phyloP scores from a whole-genome alignment of 495 filamentous ascomycete species.

The Talaromyces proteolyticus region DNA sequence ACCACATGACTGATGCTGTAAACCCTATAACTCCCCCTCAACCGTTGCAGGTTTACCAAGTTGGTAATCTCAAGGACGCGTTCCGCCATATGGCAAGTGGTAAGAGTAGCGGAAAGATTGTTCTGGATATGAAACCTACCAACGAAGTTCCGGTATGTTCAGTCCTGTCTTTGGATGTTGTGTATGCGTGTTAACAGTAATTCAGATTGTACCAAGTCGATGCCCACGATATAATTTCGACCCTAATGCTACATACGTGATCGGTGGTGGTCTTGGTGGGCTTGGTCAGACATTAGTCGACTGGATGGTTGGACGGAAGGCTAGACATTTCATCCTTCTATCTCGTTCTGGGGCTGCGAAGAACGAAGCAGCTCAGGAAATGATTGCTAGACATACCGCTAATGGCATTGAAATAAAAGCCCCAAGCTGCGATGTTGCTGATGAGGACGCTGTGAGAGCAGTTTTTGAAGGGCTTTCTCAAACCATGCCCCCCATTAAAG shows the following conservation, averaged over 20 bases:
- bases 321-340: slow-evolving; percentile 50
- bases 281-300: slow-evolving; percentile 47
- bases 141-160: no score
- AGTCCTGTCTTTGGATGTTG: no score
- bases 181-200: no score
- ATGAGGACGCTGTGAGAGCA: neutral
- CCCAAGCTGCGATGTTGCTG: slow-evolving; percentile 21
- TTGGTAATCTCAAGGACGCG: slow-evolving; percentile 36
- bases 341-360: slow-evolving; percentile 42
- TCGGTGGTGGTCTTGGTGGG: slow-evolving; percentile 57
- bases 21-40: slow-evolving; percentile 16
- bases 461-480: slow-evolving; percentile 1
- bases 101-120: slow-evolving; percentile 23
- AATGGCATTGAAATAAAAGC: slow-evolving; percentile 10
- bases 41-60: slow-evolving; percentile 23
- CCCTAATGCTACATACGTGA: slow-evolving; percentile 46
- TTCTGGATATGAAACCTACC: slow-evolving; percentile 16
- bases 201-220: neutral
- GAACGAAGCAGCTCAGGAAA: slow-evolving; percentile 14
- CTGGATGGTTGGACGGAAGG: slow-evolving; percentile 54
- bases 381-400: no score
- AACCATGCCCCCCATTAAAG: slow-evolving; percentile 19
- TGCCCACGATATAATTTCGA: slow-evolving; percentile 1
- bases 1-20: neutral
- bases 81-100: slow-evolving; percentile 44